These are phyloP conservation scores for Penicillium atrosanguineum DNA, from an alignment of 495 filamentous ascomycete genomes.

Conservation along the genomic window DNA sequence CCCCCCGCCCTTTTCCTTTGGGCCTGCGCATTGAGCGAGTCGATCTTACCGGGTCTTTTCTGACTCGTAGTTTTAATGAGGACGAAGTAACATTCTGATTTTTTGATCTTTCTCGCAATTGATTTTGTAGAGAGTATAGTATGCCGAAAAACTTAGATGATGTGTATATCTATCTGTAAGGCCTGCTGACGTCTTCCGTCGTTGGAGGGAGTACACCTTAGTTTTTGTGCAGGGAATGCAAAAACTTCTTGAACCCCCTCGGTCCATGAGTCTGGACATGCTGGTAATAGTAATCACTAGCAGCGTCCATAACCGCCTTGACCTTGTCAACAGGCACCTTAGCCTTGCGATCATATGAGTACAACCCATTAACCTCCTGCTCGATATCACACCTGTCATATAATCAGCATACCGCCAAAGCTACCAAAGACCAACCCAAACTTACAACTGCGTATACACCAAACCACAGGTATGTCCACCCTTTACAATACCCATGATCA, in stretches of 20 bases:
- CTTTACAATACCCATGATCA: constrained; percentile 36
- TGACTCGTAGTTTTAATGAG: constrained; percentile 10
- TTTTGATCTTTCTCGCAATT: not conserved
- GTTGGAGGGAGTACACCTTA: not conserved
- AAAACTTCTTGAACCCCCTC: constrained; percentile 22
- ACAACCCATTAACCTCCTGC: constrained; percentile 41
- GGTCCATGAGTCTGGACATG: constrained; percentile 23
- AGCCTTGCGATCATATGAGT: constrained; percentile 34
- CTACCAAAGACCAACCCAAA: not conserved
- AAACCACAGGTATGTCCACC: constrained; percentile 36
- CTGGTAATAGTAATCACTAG: constrained; percentile 29
- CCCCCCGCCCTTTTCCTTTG: constrained; percentile 3
- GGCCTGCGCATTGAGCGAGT: constrained; percentile 21
- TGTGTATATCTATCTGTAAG: no score
- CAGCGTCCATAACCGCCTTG: constrained; percentile 39
- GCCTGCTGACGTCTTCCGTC: no score
- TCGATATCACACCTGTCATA: constrained; percentile 34
- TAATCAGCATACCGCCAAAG: constrained; percentile 2
- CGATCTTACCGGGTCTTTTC: constrained; percentile 6
- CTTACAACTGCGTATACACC: constrained; percentile 42
- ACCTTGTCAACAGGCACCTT: constrained; percentile 33
- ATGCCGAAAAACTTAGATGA: no score
- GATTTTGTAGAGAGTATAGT: no score
- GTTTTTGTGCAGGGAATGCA: constrained; percentile 17
- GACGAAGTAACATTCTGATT: not conserved